phyloP scores from a whole-genome alignment of 2,329 filamentous ascomycete species.

The Alternaria angustiovoidea region DNA sequence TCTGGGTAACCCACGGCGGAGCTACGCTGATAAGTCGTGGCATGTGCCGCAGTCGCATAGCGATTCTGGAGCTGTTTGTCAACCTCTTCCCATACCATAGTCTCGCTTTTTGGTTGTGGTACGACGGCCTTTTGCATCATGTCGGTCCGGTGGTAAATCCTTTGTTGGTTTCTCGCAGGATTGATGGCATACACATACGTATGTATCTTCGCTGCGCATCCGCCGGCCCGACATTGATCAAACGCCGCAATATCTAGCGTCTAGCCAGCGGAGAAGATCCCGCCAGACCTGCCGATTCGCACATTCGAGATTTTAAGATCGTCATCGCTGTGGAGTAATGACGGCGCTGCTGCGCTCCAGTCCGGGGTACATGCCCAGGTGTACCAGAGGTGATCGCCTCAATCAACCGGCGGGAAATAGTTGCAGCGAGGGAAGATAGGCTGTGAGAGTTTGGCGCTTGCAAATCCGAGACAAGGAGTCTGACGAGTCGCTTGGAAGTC shows the following conservation, averaged over 20 bases:
- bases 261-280: slow-evolving; percentile 13
- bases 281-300: slow-evolving; percentile 28
- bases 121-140: neutral
- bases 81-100: neutral
- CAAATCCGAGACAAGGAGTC: slow-evolving; percentile 5
- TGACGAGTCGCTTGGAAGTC: neutral
- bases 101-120: neutral
- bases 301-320: slow-evolving; percentile 19
- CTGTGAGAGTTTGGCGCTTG: slow-evolving; percentile 9
- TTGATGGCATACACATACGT: slow-evolving; percentile 1
- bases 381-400: slow-evolving; percentile 12
- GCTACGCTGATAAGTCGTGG: slow-evolving; percentile 14
- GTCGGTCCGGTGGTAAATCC: neutral
- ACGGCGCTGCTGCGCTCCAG: slow-evolving; percentile 25
- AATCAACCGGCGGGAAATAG: slow-evolving; percentile 12
- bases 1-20: slow-evolving; percentile 14
- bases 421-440: slow-evolving; percentile 4
- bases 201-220: slow-evolving; percentile 6
- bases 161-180: neutral
- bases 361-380: slow-evolving; percentile 36
- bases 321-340: slow-evolving; percentile 30
- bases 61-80: slow-evolving; percentile 2
- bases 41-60: slow-evolving; percentile 14
- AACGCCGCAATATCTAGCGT: slow-evolving; percentile 12
- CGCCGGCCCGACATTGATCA: slow-evolving; percentile 18